These are phyloP conservation scores for Podospora appendiculata DNA, from an alignment of 495 filamentous ascomycete species.

Conservation along the genomic window DNA sequence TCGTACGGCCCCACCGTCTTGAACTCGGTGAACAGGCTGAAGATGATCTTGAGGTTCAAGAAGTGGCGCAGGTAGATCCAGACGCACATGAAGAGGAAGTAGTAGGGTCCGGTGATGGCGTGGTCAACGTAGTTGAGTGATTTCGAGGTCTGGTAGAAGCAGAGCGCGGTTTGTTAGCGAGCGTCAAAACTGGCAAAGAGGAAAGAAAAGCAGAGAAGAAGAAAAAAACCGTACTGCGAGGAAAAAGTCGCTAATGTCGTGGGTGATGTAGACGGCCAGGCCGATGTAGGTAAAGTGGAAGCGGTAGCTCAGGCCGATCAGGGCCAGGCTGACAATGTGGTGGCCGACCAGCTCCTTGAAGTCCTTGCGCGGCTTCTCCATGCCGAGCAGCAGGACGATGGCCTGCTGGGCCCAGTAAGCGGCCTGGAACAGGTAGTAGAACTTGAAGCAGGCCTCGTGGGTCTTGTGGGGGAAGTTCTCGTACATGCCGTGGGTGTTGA, in stretches of 20 bases:
- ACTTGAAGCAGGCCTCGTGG: slow-evolving; percentile 85
- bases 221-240: slow-evolving; percentile 61
- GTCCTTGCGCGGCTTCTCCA: slow-evolving; percentile 95
- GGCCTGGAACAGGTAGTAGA: slow-evolving; percentile 93
- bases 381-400: slow-evolving; percentile 76
- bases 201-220: neutral
- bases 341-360: slow-evolving; percentile 93
- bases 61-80: slow-evolving; percentile 94
- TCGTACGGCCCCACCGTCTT: slow-evolving; percentile 80
- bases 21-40: slow-evolving; percentile 80
- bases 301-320: slow-evolving; percentile 85
- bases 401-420: slow-evolving; percentile 96
- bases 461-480: slow-evolving; percentile 82
- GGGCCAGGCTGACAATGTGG: slow-evolving; percentile 83
- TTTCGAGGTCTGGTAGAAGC: slow-evolving; percentile 78
- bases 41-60: slow-evolving; percentile 83
- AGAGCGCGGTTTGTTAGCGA: neutral
- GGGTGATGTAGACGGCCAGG: slow-evolving; percentile 93
- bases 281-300: slow-evolving; percentile 99
- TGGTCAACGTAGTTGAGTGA: slow-evolving; percentile 87
- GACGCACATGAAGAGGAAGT: slow-evolving; percentile 68
- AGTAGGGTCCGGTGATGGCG: slow-evolving; percentile 70
- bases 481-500: slow-evolving; percentile 87
- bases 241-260: slow-evolving; percentile 96
- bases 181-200: neutral